Conservation (phyloP, 768 basidiomycete species). For the Dictyophora rubrovolvata region DNA sequence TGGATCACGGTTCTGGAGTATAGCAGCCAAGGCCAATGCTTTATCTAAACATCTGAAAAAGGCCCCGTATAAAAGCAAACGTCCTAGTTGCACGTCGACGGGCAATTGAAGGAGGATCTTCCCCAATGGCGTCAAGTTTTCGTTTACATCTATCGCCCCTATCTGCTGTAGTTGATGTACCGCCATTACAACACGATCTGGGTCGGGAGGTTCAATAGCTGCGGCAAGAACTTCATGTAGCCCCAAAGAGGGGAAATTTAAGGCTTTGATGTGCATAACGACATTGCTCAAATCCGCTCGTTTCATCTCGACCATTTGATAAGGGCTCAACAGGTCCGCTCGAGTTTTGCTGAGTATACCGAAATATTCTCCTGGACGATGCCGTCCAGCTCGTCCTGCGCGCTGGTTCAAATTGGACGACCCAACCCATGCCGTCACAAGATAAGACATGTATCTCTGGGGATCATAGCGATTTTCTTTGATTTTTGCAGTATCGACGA, state of each 20-base stretch:
- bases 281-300: slow-evolving; percentile 81
- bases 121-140: slow-evolving; percentile 79
- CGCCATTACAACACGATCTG: slow-evolving; percentile 66
- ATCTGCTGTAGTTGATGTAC: slow-evolving; percentile 74
- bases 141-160: slow-evolving; percentile 69
- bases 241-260: slow-evolving; percentile 76
- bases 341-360: slow-evolving; percentile 64
- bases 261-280: slow-evolving; percentile 93
- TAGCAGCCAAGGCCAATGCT: slow-evolving; percentile 83
- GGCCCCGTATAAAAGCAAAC: slow-evolving; percentile 79
- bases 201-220: slow-evolving; percentile 81
- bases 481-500: slow-evolving; percentile 80
- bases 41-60: slow-evolving; percentile 90
- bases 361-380: slow-evolving; percentile 84
- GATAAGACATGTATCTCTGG: slow-evolving; percentile 74
- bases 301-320: slow-evolving; percentile 95
- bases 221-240: slow-evolving; percentile 80
- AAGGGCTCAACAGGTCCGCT: slow-evolving; percentile 51
- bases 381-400: slow-evolving; percentile 86
- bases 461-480: slow-evolving; percentile 90
- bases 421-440: slow-evolving; percentile 88
- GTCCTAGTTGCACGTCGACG: slow-evolving; percentile 82
- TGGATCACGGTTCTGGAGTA: slow-evolving; percentile 82
- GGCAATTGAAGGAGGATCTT: slow-evolving; percentile 82
- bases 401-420: slow-evolving; percentile 84